Percentiles rank a stretch among this genome's conserved stretches.
Evolutionary conservation across 495 filamentous ascomycete species (phyloP).

Genomic region (Penicillium daleae): DNA sequence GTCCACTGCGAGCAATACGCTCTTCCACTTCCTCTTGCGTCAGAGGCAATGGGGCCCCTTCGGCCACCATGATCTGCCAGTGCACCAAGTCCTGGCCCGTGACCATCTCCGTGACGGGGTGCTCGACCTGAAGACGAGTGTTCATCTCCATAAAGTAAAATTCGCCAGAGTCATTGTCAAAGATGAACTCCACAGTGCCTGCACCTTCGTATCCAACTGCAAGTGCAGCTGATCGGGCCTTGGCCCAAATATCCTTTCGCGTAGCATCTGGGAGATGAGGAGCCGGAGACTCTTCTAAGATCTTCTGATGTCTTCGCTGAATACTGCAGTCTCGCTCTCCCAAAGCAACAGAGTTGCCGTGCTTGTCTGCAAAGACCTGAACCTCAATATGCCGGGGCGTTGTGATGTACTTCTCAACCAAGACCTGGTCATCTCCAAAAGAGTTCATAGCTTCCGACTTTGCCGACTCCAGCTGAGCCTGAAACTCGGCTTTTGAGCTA

Average conservation of each 20-base stretch:
- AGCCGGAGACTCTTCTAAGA: conserved; percentile 94
- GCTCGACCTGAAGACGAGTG: conserved; percentile 93
- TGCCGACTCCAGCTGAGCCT: conserved; percentile 79
- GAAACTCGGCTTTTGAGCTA: conserved; percentile 71
- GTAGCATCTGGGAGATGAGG: conserved; percentile 79
- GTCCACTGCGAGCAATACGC: conserved; percentile 73
- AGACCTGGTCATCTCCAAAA: conserved; percentile 94
- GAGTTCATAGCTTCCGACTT: conserved; percentile 88
- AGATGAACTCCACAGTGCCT: conserved; percentile 98
- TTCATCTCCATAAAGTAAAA: conserved; percentile 99
- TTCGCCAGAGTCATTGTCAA: conserved; percentile 89
- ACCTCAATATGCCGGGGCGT: conserved; percentile 97
- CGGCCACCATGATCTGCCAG: conserved; percentile 94
- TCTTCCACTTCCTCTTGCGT: conserved; percentile 81
- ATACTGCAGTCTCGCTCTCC: conserved; percentile 88
- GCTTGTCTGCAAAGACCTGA: conserved; percentile 92
- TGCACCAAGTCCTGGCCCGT: conserved; percentile 93
- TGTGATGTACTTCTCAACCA: conserved; percentile 96
- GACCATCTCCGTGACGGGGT: conserved; percentile 96
- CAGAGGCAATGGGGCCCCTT: conserved; percentile 83
- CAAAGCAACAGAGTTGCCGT: conserved; percentile 81
- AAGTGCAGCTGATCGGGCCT: conserved; percentile 84
- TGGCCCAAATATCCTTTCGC: conserved; percentile 89
- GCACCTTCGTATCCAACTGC: conserved; percentile 96
- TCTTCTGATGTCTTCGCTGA: conserved; percentile 92